These are phyloP conservation scores for Colletotrichum aenigma DNA, from an alignment of 2,329 filamentous ascomycete species.

Conservation along the genomic window DNA sequence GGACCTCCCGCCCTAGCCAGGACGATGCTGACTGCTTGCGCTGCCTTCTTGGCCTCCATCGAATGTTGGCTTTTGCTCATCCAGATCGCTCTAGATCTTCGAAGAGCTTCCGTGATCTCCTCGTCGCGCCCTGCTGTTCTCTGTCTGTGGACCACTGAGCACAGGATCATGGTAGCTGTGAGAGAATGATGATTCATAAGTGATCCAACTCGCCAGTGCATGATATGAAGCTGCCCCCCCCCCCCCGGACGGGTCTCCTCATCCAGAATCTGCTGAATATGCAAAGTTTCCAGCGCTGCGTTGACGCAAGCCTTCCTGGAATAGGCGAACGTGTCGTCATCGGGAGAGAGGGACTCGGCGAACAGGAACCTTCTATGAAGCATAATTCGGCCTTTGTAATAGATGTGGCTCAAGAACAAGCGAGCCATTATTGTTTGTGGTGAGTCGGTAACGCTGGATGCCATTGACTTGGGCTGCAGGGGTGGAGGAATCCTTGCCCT, in stretches of 20 bases:
- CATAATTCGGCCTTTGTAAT: conserved; percentile 32
- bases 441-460: conserved; percentile 25
- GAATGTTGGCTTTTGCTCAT: not conserved
- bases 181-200: conserved; percentile 26
- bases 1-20: not conserved
- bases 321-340: conserved; percentile 24
- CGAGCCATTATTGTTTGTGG: conserved; percentile 29
- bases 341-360: not conserved
- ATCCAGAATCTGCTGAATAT: conserved; percentile 27
- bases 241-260: conserved; percentile 25
- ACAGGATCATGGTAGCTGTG: conserved; percentile 27
- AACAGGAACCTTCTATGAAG: conserved; percentile 33
- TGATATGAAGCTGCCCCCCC: conserved; percentile 23
- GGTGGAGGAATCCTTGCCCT: conserved; percentile 24
- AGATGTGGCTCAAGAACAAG: conserved; percentile 29
- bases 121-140: not conserved
- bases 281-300: conserved; percentile 24
- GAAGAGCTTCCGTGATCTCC: not conserved
- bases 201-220: conserved; percentile 11
- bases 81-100: not conserved
- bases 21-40: not conserved
- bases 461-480: conserved; percentile 22
- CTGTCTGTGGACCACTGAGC: not conserved
- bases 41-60: not conserved
- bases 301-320: conserved; percentile 27